phyloP scores from a whole-genome alignment of 2,329 filamentous ascomycete species.

The Ophiostoma ulmi region DNA sequence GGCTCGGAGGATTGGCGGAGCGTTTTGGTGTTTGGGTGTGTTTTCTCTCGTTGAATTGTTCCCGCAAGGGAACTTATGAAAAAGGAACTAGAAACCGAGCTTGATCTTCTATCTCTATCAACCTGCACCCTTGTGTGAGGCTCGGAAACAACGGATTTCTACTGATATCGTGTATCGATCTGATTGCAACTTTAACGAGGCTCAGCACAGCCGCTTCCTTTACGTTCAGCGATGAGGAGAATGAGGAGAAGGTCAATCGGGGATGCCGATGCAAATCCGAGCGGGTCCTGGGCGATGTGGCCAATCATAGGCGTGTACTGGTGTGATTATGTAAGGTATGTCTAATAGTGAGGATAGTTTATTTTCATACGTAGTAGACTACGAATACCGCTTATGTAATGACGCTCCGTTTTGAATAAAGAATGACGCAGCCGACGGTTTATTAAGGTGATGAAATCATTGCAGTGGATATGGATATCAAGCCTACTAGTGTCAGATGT shows the following conservation, averaged over 20 bases:
- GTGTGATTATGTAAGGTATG: background rate
- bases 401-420: too few species aligned
- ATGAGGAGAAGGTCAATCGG: slow-evolving; percentile 14
- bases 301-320: background rate
- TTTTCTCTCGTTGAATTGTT: background rate
- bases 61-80: background rate
- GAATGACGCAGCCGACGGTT: too few species aligned
- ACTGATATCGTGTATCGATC: background rate
- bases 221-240: background rate
- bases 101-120: background rate
- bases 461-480: too few species aligned
- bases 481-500: too few species aligned
- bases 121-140: background rate
- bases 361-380: too few species aligned
- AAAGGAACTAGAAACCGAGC: background rate
- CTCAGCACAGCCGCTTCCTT: slow-evolving; percentile 1
- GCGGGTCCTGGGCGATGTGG: background rate
- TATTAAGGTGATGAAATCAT: too few species aligned
- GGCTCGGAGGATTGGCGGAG: slow-evolving; percentile 5
- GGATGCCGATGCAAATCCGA: slow-evolving; percentile 30
- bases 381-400: too few species aligned
- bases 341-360: background rate
- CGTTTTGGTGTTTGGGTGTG: background rate
- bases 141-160: background rate
- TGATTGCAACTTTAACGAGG: background rate